phyloP scores from a whole-genome alignment of 306 rosid genomes.

The Acacia acuminata region DNA sequence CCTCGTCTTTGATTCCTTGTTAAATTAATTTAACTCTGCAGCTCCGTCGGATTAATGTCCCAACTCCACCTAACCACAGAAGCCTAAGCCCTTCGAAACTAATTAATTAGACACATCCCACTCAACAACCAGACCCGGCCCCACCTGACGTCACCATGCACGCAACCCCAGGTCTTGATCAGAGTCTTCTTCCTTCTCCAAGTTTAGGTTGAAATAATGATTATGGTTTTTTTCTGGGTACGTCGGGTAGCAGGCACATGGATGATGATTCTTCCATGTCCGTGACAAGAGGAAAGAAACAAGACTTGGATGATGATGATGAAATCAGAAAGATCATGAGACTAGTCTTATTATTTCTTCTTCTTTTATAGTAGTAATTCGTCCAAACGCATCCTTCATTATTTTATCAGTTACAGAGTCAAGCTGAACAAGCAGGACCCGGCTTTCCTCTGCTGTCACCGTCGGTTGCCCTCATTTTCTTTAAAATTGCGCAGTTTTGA shows the following conservation, averaged over 20 bases:
- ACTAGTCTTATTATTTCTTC: neutral
- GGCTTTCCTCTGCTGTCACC: too few species aligned
- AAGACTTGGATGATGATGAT: conserved; percentile 1
- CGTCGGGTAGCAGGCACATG: neutral
- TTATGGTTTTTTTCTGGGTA: neutral
- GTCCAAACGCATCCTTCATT: conserved; percentile 16
- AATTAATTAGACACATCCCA: neutral
- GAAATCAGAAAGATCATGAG: too few species aligned
- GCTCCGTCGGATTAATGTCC: neutral
- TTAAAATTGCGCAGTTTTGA: too few species aligned
- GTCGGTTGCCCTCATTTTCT: too few species aligned
- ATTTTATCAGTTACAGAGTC: conserved; percentile 6
- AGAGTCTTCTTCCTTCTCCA: neutral
- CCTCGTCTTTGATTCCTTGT: neutral
- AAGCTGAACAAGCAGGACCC: neutral
- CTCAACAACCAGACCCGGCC: neutral
- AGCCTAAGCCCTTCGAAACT: neutral
- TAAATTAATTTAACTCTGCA: neutral
- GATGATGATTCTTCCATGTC: neutral
- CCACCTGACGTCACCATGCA: neutral
- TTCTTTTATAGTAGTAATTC: neutral
- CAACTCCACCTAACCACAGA: neutral
- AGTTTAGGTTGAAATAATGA: neutral
- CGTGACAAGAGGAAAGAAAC: neutral
- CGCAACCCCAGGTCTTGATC: neutral